Percentiles rank a stretch among this genome's conserved stretches.
phyloP scores from a whole-genome alignment of 2,329 filamentous ascomycete genomes.

The Mycosphaerella sp. region DNA sequence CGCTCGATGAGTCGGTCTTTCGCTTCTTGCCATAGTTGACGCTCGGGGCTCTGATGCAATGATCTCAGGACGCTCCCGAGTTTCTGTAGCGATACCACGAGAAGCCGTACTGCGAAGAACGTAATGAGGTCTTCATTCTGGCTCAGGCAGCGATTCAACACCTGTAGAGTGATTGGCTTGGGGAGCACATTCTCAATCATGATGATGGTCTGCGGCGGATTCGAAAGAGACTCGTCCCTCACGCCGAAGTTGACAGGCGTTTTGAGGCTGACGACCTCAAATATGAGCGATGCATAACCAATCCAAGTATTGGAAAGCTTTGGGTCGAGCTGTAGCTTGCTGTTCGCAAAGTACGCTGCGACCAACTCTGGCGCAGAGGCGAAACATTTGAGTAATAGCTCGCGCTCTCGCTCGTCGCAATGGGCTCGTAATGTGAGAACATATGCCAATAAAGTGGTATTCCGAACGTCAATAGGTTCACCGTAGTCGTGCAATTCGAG shows the following conservation, averaged over 20 bases:
- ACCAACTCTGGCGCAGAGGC: slow-evolving; percentile 75
- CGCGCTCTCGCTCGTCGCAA: slow-evolving; percentile 70
- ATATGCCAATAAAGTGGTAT: slow-evolving; percentile 72
- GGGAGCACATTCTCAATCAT: slow-evolving; percentile 84
- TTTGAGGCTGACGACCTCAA: slow-evolving; percentile 68
- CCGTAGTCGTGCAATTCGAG: slow-evolving; percentile 57
- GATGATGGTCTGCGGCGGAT: slow-evolving; percentile 71
- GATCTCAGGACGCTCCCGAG: slow-evolving; percentile 58
- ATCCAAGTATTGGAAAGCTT: slow-evolving; percentile 93
- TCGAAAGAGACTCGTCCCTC: slow-evolving; percentile 46
- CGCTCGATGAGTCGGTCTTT: slow-evolving; percentile 61
- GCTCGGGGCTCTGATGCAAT: slow-evolving; percentile 40
- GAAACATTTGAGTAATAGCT: slow-evolving; percentile 76
- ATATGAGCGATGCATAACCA: slow-evolving; percentile 83
- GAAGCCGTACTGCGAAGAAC: slow-evolving; percentile 74
- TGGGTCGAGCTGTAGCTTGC: slow-evolving; percentile 77
- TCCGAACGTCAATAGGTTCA: slow-evolving; percentile 64
- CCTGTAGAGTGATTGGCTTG: slow-evolving; percentile 71
- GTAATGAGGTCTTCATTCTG: slow-evolving; percentile 72
- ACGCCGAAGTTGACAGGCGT: slow-evolving; percentile 68
- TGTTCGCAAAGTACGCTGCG: slow-evolving; percentile 78
- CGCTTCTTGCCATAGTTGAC: slow-evolving; percentile 62
- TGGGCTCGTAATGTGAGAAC: slow-evolving; percentile 74
- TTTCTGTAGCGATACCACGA: slow-evolving; percentile 75
- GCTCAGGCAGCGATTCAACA: slow-evolving; percentile 70